Evolutionary conservation across 208 protist genomes (phyloP), one percentile per base, ranked within the genome.

Genomic region (Leishmania tarentolae): DNA sequence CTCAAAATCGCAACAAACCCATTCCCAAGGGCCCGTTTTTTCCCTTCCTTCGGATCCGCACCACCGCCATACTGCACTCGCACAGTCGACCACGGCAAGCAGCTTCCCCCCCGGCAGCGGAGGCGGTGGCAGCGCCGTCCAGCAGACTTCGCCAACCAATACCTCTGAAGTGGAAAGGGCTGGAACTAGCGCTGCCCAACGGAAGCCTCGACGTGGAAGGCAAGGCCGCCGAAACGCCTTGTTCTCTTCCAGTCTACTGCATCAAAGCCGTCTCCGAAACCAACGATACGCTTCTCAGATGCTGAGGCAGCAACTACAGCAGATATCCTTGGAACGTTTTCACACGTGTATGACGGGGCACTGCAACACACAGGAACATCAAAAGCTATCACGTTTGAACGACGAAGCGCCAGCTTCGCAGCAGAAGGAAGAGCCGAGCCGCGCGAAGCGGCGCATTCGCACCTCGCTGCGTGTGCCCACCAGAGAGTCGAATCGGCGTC

Each of bases 221-320:
- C 17, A 52, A 50, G 24, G 69, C 8, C 42, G 28, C n/a, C 69
- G 42, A 24, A 35, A 24, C 42, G 28, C 44, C 1, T 73, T 31
- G 28, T 50, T 44, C 24, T 73, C 69, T 15, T 52, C 69, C 28
- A 50, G 44, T 73, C 69, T 73, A 3, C 21, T 50, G 13, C 13
- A n/a, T 1, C 72, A 76, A 15, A 44, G 28, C 46, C 50, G 72
- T 35, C 72, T 76, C 35, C 50, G n/a, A 7, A n/a, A 7, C 35
- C 17, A 3, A 5, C 72, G 50, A 35, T 35, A 7, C n/a, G 35
- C 72, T 4, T 76, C 72, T 15, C 52, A 46, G 50, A n/a, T 53
- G 8, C 72, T 56, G 72, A 56, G 50, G 44, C 72, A 63, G n/a
- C 72, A 57, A n/a, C 61, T 40, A 68, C 70, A 75, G 4, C 70